Conservation (phyloP, 805 yeast genomes). For the Ascoidea tarda region DNA sequence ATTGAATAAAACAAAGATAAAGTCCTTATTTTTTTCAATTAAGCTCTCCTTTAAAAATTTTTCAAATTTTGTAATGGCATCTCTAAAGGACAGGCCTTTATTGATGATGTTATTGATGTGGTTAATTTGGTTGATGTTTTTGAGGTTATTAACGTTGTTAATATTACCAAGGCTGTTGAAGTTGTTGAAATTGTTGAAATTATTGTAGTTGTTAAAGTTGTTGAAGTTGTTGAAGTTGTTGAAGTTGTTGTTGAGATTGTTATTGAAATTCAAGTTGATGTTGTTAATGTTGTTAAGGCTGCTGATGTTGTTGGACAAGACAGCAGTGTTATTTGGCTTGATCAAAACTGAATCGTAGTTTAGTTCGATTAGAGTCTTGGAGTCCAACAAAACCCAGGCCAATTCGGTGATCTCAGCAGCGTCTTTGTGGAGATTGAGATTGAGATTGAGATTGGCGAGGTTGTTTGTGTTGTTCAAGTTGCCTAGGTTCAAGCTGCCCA, state of each 20-base stretch:
- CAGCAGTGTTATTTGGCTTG: slow-evolving; percentile 24
- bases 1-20: slow-evolving; percentile 52
- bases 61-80: background rate
- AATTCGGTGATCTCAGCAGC: slow-evolving; percentile 52
- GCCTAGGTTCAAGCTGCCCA: too few species aligned
- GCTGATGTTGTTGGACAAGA: background rate
- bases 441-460: too few species aligned
- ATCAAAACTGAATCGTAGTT: slow-evolving; percentile 32
- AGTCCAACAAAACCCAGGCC: slow-evolving; percentile 54
- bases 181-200: background rate
- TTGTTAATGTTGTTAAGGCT: background rate
- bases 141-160: too few species aligned
- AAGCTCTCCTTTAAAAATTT: background rate
- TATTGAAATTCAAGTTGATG: too few species aligned
- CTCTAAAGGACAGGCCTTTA: background rate
- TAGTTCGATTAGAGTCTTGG: slow-evolving; percentile 29
- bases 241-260: slow-evolving; percentile 24
- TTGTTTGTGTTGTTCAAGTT: slow-evolving; percentile 23
- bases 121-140: too few species aligned
- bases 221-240: too few species aligned
- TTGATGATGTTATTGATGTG: background rate
- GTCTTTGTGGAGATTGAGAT: slow-evolving; percentile 26
- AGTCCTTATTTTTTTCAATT: slow-evolving; percentile 23
- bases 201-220: too few species aligned
- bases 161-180: too few species aligned